A percentile compares a stretch with the other conserved stretches of the same genome.
Conservation (phyloP, 2,329 filamentous ascomycete genomes). For the Epichloe hybrida region DNA sequence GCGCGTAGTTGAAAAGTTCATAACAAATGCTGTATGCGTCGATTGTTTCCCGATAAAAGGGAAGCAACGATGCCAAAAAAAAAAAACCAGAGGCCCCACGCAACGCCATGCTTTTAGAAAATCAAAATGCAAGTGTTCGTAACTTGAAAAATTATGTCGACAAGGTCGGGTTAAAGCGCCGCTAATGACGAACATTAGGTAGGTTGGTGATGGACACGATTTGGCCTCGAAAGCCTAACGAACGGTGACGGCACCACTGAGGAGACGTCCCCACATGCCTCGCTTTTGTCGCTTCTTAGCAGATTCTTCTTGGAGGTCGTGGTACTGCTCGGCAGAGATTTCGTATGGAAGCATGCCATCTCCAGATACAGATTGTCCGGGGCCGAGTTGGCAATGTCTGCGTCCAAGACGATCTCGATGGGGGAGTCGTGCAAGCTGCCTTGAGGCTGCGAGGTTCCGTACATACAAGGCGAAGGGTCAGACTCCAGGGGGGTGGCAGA, state of each 20-base stretch:
- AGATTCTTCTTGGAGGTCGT: slow-evolving; percentile 32
- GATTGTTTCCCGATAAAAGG: neutral
- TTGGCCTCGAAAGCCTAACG: slow-evolving; percentile 14
- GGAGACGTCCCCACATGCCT: slow-evolving; percentile 40
- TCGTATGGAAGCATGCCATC: slow-evolving; percentile 38
- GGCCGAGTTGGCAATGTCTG: slow-evolving; percentile 23
- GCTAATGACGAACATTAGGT: neutral
- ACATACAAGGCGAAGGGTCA: slow-evolving; percentile 30
- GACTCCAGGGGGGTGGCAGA: slow-evolving; percentile 41
- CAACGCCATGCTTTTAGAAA: slow-evolving; percentile 9
- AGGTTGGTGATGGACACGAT: too few species aligned
- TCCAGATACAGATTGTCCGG: slow-evolving; percentile 11
- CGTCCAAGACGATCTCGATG: slow-evolving; percentile 30
- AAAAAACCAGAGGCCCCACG: neutral
- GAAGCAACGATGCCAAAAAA: neutral
- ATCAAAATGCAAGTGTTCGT: neutral
- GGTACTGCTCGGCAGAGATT: slow-evolving; percentile 38
- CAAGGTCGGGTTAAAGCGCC: neutral
- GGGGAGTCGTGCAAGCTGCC: slow-evolving; percentile 37
- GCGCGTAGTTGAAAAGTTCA: neutral
- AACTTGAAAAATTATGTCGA: neutral
- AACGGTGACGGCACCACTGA: slow-evolving; percentile 30
- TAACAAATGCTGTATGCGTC: neutral
- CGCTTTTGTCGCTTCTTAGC: slow-evolving; percentile 36
- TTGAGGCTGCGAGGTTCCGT: slow-evolving; percentile 15